A percentile compares a stretch with the other conserved stretches of the same genome.
Conservation (phyloP, 345 rosid genomes). For the Erodium maritimum region DNA sequence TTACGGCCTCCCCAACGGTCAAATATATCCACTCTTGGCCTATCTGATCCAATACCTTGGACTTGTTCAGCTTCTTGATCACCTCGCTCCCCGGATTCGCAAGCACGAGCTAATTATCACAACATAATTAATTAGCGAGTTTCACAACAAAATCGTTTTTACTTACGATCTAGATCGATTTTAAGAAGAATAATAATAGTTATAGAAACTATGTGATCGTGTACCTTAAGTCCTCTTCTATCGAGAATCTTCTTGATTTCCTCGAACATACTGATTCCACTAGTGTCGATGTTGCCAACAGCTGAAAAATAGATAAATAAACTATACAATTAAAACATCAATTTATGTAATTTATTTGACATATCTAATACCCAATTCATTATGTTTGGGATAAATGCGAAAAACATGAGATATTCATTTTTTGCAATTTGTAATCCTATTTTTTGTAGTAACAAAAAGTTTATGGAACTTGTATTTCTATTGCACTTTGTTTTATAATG, state of each 20-base stretch:
- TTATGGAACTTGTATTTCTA: too few species aligned
- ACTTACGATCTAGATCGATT: not conserved
- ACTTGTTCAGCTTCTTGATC: constrained; percentile 73
- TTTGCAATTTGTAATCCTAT: too few species aligned
- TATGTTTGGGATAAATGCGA: not conserved
- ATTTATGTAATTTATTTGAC: too few species aligned
- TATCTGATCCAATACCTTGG: constrained; percentile 47
- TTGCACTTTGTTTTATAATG: too few species aligned
- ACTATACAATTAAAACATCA: not conserved
- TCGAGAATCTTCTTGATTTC: constrained; percentile 45
- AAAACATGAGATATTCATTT: too few species aligned
- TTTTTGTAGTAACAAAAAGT: too few species aligned
- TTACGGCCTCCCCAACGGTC: constrained; percentile 85
- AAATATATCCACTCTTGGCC: constrained; percentile 75
- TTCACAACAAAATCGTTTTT: not conserved
- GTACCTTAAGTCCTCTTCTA: constrained; percentile 61
- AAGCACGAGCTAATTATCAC: constrained; percentile 39
- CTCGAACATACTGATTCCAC: constrained; percentile 88
- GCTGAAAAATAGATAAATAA: constrained; percentile 23
- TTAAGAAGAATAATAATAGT: not conserved
- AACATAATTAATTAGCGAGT: not conserved
- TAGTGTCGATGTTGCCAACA: constrained; percentile 85
- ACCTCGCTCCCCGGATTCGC: constrained; percentile 91
- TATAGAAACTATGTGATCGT: not conserved
- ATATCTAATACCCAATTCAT: too few species aligned